Evolutionary conservation across 768 basidiomycete genomes (phyloP), one percentile per base, ranked within the genome.

Genomic region (Fomitopsis serialis): DNA sequence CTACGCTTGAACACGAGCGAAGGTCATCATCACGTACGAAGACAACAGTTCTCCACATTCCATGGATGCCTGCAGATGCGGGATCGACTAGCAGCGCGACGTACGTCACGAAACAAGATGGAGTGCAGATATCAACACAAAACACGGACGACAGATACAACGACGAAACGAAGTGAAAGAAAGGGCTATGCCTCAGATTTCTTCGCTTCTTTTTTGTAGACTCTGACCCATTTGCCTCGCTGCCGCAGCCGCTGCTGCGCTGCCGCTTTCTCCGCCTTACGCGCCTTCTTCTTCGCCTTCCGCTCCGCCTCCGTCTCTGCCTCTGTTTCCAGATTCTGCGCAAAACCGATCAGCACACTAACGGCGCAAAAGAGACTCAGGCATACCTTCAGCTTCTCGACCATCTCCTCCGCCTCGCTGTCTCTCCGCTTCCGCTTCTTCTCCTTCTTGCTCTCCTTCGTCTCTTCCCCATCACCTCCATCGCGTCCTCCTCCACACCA

Each of bases 241-340:
- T 11, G 29, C n/a, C n/a, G n/a, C n/a, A n/a, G n/a, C n/a, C n/a
- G 11, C 29, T 32, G 29, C 29, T 32, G n/a, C n/a, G 75, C 77
- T 21, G 78, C 76, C 36, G 80, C 80, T 68, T 92, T 92, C 65
- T 85, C 86, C 15, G 86, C 90, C 66, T 89, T 90, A 59, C 75
- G 75, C 2, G 85, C 87, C 72, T 85, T 85, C 70, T 84, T 91
- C 64, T 75, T 78, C 34, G 85, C 88, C 70, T 92, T 93, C 54
- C 82, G 80, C 68, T 93, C 89, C 56, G 86, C 88, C 69, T 90
- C 87, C 25, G 89, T 23, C 52, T 46, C 52, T 11, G 9, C 27
- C 52, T 46, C 52, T 11, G 9, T 23, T 6, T 19, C 19, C 32
- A 29, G n/a, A 34, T 34, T 25, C 25, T 24, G 13, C 7, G 24